These are phyloP conservation scores for Papiliotrema nemorosa DNA, from an alignment of 1,284 basidiomycete species.

Conservation along the genomic window DNA sequence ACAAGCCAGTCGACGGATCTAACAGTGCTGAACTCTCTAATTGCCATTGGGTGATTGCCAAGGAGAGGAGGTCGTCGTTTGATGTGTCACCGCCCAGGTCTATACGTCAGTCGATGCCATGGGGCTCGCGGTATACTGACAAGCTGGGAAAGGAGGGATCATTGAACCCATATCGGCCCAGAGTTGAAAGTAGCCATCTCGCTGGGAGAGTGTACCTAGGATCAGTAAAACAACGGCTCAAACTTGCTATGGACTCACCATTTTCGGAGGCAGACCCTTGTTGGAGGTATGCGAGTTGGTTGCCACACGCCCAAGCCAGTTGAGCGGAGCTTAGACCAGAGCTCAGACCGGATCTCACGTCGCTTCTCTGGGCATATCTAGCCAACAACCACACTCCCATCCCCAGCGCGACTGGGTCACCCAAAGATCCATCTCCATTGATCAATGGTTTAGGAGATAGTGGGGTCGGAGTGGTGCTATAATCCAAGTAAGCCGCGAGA, in stretches of 20 bases:
- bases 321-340: constrained; percentile 1
- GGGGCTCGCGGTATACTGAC: constrained; percentile 6
- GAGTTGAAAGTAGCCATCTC: constrained; percentile 37
- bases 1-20: constrained; percentile 45
- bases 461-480: constrained; percentile 6
- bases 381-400: constrained; percentile 27
- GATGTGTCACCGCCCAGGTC: constrained; percentile 53
- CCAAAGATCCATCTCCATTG: constrained; percentile 28
- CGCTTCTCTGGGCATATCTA: constrained; percentile 13
- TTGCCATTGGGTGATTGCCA: constrained; percentile 56
- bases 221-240: too few species aligned
- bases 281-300: constrained; percentile 25
- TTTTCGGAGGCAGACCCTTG: constrained; percentile 15
- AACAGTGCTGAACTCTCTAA: constrained; percentile 51
- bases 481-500: constrained; percentile 10
- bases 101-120: not conserved
- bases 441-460: constrained; percentile 17
- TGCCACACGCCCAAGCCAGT: constrained; percentile 31
- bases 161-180: constrained; percentile 62
- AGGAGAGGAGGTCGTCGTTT: constrained; percentile 51
- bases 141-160: constrained; percentile 62
- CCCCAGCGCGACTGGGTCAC: constrained; percentile 30
- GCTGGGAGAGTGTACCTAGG: constrained; percentile 30
- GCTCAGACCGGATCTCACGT: constrained; percentile 6
- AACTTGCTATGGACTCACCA: constrained; percentile 12